Evolutionary conservation across 768 basidiomycete species (phyloP).

Genomic region (Macrolepiota dolichaula): DNA sequence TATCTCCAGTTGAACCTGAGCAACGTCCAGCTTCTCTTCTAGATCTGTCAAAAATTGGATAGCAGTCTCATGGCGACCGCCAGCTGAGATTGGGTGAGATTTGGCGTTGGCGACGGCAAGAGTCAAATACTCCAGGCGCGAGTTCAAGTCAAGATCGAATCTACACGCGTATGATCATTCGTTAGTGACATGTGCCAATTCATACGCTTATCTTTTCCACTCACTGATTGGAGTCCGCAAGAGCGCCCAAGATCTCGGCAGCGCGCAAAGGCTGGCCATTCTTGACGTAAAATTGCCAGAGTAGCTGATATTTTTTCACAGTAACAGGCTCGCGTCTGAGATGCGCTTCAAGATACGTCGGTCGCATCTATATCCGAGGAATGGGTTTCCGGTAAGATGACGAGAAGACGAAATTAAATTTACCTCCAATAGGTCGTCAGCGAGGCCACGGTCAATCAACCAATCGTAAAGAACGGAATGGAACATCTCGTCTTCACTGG

Average conservation of each 20-base stretch:
- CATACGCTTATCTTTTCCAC: conserved; percentile 23
- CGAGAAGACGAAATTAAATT: conserved; percentile 16
- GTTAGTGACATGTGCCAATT: not conserved
- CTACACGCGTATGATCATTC: conserved; percentile 29
- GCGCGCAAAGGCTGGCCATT: conserved; percentile 85
- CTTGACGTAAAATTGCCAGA: conserved; percentile 98
- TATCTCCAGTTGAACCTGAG: conserved; percentile 94
- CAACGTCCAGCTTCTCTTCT: conserved; percentile 96
- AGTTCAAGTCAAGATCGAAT: conserved; percentile 64
- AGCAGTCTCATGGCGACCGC: conserved; percentile 81
- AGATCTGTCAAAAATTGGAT: conserved; percentile 93
- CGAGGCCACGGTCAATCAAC: conserved; percentile 75
- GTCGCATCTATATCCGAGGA: conserved; percentile 59
- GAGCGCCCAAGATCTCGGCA: conserved; percentile 75
- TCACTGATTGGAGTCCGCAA: conserved; percentile 85
- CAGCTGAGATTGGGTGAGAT: conserved; percentile 80
- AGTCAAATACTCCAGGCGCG: conserved; percentile 87
- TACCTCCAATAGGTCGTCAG: conserved; percentile 90
- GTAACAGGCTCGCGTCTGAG: conserved; percentile 77
- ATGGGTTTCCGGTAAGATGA: not conserved
- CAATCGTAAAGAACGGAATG: conserved; percentile 94
- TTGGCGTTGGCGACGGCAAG: conserved; percentile 95
- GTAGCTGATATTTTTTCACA: conserved; percentile 78
- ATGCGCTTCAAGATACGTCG: conserved; percentile 85
- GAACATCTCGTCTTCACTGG: conserved; percentile 87